These are phyloP conservation scores for Cinnamomum micranthum DNA, from an alignment of 164 flowering plant species.

Conservation along the genomic window DNA sequence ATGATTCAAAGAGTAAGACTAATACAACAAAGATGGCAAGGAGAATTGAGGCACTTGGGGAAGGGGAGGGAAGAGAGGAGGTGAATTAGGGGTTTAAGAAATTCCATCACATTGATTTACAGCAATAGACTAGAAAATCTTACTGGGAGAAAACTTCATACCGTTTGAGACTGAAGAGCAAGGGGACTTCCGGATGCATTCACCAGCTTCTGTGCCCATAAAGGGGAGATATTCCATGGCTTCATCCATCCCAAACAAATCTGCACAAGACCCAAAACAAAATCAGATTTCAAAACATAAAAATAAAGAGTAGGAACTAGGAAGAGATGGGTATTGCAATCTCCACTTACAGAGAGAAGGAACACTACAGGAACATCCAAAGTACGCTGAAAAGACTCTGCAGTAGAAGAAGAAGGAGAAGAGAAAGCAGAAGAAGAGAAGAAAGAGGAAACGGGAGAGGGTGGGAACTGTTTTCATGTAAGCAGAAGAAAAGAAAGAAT, in stretches of 20 bases:
- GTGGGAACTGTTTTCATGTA: conserved; percentile 50
- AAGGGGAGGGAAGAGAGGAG: too few relatives aligned
- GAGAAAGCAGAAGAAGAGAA: conserved; percentile 50
- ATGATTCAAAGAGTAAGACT: too few relatives aligned
- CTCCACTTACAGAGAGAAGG: neutral
- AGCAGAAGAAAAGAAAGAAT: conserved; percentile 17
- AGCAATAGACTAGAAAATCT: too few relatives aligned
- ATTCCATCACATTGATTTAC: too few relatives aligned
- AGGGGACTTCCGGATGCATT: conserved; percentile 15
- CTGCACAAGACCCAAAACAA: neutral
- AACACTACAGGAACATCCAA: neutral
- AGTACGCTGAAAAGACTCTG: conserved; percentile 35
- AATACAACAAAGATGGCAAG: too few relatives aligned
- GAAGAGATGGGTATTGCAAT: conserved; percentile 27
- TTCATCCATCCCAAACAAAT: conserved; percentile 11
- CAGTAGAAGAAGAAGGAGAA: conserved; percentile 58
- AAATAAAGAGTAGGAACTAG: conserved; percentile 6
- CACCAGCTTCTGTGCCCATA: conserved; percentile 11
- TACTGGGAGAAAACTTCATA: conserved; percentile 9
- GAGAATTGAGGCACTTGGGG: too few relatives aligned
- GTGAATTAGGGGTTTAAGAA: too few relatives aligned
- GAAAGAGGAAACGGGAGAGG: conserved; percentile 44
- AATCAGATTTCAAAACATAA: too few relatives aligned
- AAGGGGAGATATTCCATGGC: conserved; percentile 21
- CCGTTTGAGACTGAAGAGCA: conserved; percentile 58